Percentiles rank a stretch among this genome's conserved stretches.
Evolutionary conservation across 2,329 filamentous ascomycete genomes (phyloP).

Genomic region (Hymenoscyphus fructigenus): DNA sequence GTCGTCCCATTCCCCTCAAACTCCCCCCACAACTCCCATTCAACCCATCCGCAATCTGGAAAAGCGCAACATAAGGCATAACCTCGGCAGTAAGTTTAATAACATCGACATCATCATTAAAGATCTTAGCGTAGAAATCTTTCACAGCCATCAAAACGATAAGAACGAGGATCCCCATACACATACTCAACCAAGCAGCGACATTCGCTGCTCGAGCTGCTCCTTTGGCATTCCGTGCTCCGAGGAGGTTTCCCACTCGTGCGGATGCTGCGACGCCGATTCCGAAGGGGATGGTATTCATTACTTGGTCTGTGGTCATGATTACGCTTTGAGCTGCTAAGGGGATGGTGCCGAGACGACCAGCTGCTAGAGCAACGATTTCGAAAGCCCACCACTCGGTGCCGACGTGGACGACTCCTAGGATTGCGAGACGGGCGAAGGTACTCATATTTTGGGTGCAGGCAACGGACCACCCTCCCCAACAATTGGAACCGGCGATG

Average conservation of each 20-base stretch:
- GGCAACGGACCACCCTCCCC: constrained; percentile 69
- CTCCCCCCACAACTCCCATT: constrained; percentile 83
- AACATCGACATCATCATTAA: constrained; percentile 75
- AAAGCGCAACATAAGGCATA: constrained; percentile 83
- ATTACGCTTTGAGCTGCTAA: constrained; percentile 84
- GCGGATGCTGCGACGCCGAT: constrained; percentile 79
- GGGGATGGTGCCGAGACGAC: constrained; percentile 73
- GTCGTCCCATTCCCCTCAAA: constrained; percentile 78
- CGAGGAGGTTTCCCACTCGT: constrained; percentile 77
- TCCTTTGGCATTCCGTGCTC: constrained; percentile 62
- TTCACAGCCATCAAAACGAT: constrained; percentile 68
- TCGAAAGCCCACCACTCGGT: constrained; percentile 97
- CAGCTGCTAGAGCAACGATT: constrained; percentile 81
- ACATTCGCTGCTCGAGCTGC: constrained; percentile 73
- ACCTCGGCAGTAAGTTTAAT: constrained; percentile 71
- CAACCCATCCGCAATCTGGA: constrained; percentile 86
- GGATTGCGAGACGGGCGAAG: constrained; percentile 71
- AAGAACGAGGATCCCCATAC: constrained; percentile 67
- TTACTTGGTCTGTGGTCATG: constrained; percentile 84
- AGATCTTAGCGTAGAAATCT: constrained; percentile 72
- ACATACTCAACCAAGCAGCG: constrained; percentile 69
- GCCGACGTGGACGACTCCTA: constrained; percentile 80
- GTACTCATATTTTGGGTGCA: constrained; percentile 66
- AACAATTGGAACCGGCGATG: constrained; percentile 70
- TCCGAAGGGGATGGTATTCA: constrained; percentile 80